A percentile compares a stretch with the other conserved stretches of the same genome.
Conservation (phyloP, 2,329 filamentous ascomycete genomes). For the Aspergillus candidus region DNA sequence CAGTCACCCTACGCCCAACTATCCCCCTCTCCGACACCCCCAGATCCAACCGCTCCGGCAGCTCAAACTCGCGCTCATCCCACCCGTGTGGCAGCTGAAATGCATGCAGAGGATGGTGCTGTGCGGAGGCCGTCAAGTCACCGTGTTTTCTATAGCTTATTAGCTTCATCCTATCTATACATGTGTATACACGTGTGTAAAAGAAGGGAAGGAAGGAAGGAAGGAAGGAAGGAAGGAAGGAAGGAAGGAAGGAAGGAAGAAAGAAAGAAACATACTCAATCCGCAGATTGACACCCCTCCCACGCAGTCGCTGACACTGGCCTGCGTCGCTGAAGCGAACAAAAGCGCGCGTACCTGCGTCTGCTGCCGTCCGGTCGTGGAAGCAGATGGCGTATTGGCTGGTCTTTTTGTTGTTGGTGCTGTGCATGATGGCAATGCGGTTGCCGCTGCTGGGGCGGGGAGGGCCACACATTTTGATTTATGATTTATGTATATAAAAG, state of each 20-base stretch:
- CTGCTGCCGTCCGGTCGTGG: conserved; percentile 10
- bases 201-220: background rate
- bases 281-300: conserved; percentile 20
- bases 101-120: conserved; percentile 18
- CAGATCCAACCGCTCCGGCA: conserved; percentile 28
- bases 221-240: background rate
- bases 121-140: conserved; percentile 16
- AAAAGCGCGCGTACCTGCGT: conserved; percentile 16
- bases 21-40: conserved; percentile 31
- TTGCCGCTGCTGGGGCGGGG: conserved; percentile 42
- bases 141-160: conserved; percentile 18
- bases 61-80: conserved; percentile 20
- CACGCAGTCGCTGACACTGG: conserved; percentile 17
- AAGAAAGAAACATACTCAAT: conserved; percentile 26
- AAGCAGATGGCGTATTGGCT: conserved; percentile 29
- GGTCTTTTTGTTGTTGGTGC: conserved; percentile 10
- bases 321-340: conserved; percentile 21
- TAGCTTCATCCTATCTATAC: conserved; percentile 6
- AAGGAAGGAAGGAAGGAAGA: too few relatives aligned
- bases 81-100: conserved; percentile 15
- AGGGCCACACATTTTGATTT: conserved; percentile 47
- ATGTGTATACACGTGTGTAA: background rate
- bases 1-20: conserved; percentile 28
- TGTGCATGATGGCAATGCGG: conserved; percentile 29
- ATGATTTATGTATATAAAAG: too few relatives aligned